These are phyloP conservation scores for Fusarium fujikuroi DNA, from an alignment of 2,329 filamentous ascomycete species.

Conservation along the genomic window DNA sequence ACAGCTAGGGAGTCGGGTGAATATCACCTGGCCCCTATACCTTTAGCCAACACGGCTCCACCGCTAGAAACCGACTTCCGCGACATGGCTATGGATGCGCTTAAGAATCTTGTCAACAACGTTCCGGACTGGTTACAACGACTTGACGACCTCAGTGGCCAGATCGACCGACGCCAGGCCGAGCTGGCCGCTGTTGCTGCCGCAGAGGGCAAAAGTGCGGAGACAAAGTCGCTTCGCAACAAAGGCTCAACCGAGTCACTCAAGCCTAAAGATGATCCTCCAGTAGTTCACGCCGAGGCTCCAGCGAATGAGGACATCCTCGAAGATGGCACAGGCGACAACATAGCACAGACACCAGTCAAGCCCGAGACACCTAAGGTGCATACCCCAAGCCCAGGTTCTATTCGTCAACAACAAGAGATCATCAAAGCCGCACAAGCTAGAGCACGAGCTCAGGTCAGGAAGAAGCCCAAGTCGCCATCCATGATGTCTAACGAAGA, in stretches of 20 bases:
- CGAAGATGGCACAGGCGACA: constrained; percentile 30
- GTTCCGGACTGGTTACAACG: constrained; percentile 69
- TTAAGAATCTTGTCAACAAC: constrained; percentile 64
- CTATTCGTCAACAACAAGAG: constrained; percentile 54
- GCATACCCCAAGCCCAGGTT: constrained; percentile 37
- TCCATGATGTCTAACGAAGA: constrained; percentile 64
- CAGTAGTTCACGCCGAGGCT: constrained; percentile 31
- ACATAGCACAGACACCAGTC: constrained; percentile 21
- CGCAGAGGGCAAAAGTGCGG: constrained; percentile 41
- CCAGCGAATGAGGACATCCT: constrained; percentile 25
- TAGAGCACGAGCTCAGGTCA: constrained; percentile 58
- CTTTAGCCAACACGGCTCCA: constrained; percentile 44
- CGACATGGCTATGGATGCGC: constrained; percentile 64
- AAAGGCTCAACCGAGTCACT: constrained; percentile 66
- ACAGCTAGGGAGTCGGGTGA: constrained; percentile 47
- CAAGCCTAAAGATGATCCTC: constrained; percentile 57
- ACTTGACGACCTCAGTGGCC: constrained; percentile 68
- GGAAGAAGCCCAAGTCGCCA: constrained; percentile 62
- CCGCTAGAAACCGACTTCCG: constrained; percentile 44
- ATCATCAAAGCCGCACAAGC: constrained; percentile 55
- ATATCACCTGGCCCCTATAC: constrained; percentile 46
- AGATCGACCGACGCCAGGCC: constrained; percentile 70
- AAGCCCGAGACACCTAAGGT: constrained; percentile 45
- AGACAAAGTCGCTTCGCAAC: constrained; percentile 59
- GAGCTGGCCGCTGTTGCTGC: constrained; percentile 64